phyloP scores from a whole-genome alignment of 345 rosid genomes.

The Pistacia vera region DNA sequence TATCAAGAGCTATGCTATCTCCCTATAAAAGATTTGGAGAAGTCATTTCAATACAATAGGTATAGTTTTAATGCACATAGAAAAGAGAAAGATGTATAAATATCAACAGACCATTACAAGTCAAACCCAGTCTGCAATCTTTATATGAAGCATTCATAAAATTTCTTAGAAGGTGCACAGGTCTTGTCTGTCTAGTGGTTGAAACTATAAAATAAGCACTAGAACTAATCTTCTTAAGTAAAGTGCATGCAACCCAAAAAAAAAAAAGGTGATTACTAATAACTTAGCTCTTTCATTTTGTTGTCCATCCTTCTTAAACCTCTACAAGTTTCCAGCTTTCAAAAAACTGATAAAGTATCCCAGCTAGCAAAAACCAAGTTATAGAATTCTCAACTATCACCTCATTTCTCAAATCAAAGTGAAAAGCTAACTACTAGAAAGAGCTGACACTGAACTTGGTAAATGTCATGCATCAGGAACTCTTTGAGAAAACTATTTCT shows the following conservation, averaged over 20 bases:
- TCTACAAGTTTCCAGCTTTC: conserved; percentile 2
- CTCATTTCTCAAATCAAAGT: background rate
- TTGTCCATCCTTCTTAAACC: background rate
- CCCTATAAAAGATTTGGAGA: conserved; percentile 41
- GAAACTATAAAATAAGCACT: background rate
- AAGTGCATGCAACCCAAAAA: background rate
- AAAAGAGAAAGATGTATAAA: background rate
- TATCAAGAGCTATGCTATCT: conserved; percentile 30
- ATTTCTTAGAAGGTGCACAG: background rate
- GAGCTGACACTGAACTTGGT: background rate
- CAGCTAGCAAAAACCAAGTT: background rate
- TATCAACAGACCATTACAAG: background rate
- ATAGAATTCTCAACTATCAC: background rate
- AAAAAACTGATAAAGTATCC: background rate
- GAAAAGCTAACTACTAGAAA: background rate
- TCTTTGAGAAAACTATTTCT: background rate
- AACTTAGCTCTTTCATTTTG: background rate
- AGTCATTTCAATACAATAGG: conserved; percentile 10
- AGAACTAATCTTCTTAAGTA: background rate
- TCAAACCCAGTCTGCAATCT: background rate
- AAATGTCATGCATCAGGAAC: background rate
- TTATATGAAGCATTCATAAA: conserved; percentile 3
- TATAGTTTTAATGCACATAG: conserved; percentile 3
- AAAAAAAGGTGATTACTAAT: background rate
- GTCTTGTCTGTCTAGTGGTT: background rate